Evolutionary conservation across 768 basidiomycete genomes (phyloP), one percentile per base, ranked within the genome.

Genomic region (Trametes cubensis): DNA sequence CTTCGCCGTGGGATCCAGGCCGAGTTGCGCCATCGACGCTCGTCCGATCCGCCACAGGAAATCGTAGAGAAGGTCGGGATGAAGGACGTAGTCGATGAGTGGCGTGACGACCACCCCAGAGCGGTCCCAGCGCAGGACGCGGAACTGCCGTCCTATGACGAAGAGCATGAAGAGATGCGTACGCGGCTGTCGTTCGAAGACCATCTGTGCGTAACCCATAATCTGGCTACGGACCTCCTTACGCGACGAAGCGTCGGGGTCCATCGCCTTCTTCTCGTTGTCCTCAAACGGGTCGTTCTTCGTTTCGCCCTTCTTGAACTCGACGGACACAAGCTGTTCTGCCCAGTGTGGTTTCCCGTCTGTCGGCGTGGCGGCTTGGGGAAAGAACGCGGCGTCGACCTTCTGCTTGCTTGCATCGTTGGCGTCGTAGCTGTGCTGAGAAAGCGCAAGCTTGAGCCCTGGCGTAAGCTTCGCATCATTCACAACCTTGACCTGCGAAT

Each of bases 121-220:
- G 26, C 42, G 41, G 20, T 55, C 54, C 41, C 40, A 44, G 25
- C 54, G 40, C n/a, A 55, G 4, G 45, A 55, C 13, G 15, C 54
- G 54, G 20, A 42, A 41, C 11, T 44, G 23, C 20, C 10, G n/a
- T 10, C 54, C 54, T 20, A 44, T 5, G 13, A 55, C 17, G n/a
- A 55, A 8, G 25, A 55, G 23, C 7, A 18, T 44, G 42, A 23
- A 55, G 26, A 34, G 40, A n/a, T 44, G 42, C 25, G 45, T 44
- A 25, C 54, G 54, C 13, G 42, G 54, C 28, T 30, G 54, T 10
- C 25, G 40, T 25, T 54, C 23, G 25, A 44, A 41, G 23, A 28
- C 5, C 38, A 26, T 25, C 15, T 41, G 15, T 0, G 25, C 20
- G 14, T 54, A 41, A 5, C 15, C 18, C 2, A 54, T 26, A 41